These are phyloP conservation scores for Clitopilus hobsonii DNA, from an alignment of 768 basidiomycete genomes.

Conservation along the genomic window DNA sequence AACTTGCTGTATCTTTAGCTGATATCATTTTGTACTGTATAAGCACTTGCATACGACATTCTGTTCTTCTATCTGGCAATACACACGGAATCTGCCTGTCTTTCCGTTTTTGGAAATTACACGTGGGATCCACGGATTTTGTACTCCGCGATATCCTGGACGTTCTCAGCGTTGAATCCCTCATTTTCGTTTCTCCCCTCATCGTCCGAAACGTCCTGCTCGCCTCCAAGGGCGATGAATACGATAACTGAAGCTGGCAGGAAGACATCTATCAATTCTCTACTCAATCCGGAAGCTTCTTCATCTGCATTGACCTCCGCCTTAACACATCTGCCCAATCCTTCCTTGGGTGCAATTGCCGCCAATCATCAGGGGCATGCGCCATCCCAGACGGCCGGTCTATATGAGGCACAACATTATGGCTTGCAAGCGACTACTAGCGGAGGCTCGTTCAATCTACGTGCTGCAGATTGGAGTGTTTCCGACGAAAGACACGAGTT, in stretches of 20 bases:
- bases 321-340: constrained; percentile 12
- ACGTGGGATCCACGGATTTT: not conserved
- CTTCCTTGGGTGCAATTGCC: constrained; percentile 10
- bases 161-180: not conserved
- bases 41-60: not conserved
- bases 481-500: constrained; percentile 21
- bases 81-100: not conserved
- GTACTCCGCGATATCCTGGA: not conserved
- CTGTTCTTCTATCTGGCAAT: not conserved
- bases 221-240: constrained; percentile 19
- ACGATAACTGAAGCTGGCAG: constrained; percentile 30
- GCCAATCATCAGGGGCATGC: not conserved
- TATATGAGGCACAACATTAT: constrained; percentile 14
- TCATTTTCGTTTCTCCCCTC: constrained; percentile 2
- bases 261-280: constrained; percentile 36
- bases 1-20: not conserved
- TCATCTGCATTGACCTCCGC: constrained; percentile 18
- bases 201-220: not conserved
- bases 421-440: constrained; percentile 3
- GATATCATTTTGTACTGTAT: constrained; percentile 1
- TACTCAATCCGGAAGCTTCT: constrained; percentile 36
- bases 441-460: constrained; percentile 43
- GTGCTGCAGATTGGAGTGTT: constrained; percentile 53
- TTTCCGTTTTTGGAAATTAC: not conserved
- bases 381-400: constrained; percentile 8